Conservation (phyloP, 2,329 filamentous ascomycete species). For the Verticillium tricorpus region DNA sequence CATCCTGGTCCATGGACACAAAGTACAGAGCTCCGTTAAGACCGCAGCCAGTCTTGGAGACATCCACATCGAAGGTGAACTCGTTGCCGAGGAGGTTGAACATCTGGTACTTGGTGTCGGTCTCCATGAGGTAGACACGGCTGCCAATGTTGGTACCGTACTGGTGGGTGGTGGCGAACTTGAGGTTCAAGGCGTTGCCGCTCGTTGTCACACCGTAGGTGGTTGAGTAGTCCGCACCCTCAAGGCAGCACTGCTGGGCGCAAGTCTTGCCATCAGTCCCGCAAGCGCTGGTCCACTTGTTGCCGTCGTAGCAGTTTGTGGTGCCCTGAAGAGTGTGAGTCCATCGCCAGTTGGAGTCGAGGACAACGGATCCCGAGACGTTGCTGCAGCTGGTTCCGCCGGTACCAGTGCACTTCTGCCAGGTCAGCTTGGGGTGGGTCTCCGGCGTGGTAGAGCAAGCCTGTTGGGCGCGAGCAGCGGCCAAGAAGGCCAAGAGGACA, state of each 20-base stretch:
- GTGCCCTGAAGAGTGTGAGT: slow-evolving; percentile 39
- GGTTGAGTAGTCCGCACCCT: slow-evolving; percentile 46
- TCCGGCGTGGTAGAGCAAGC: slow-evolving; percentile 43
- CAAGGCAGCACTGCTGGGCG: slow-evolving; percentile 45
- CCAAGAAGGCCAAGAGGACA: slow-evolving; percentile 34
- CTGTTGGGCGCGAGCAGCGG: slow-evolving; percentile 43
- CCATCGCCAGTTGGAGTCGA: slow-evolving; percentile 62
- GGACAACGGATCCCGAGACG: slow-evolving; percentile 44
- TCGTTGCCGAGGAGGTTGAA: slow-evolving; percentile 63
- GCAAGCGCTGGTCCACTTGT: slow-evolving; percentile 38
- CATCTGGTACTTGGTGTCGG: slow-evolving; percentile 57
- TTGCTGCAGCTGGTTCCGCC: slow-evolving; percentile 42
- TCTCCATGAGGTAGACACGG: slow-evolving; percentile 61
- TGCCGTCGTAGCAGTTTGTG: slow-evolving; percentile 55
- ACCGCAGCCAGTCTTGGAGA: slow-evolving; percentile 63
- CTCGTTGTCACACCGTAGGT: slow-evolving; percentile 52
- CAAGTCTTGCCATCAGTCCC: slow-evolving; percentile 36
- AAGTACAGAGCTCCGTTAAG: slow-evolving; percentile 70
- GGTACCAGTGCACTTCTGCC: slow-evolving; percentile 44
- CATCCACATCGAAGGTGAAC: slow-evolving; percentile 69
- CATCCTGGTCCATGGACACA: slow-evolving; percentile 52
- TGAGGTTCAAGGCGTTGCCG: slow-evolving; percentile 46
- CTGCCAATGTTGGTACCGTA: slow-evolving; percentile 45
- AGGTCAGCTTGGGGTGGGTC: slow-evolving; percentile 47
- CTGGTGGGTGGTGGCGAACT: slow-evolving; percentile 50